phyloP scores from a whole-genome alignment of 164 flowering plant species.

The Magnolia sinica region DNA sequence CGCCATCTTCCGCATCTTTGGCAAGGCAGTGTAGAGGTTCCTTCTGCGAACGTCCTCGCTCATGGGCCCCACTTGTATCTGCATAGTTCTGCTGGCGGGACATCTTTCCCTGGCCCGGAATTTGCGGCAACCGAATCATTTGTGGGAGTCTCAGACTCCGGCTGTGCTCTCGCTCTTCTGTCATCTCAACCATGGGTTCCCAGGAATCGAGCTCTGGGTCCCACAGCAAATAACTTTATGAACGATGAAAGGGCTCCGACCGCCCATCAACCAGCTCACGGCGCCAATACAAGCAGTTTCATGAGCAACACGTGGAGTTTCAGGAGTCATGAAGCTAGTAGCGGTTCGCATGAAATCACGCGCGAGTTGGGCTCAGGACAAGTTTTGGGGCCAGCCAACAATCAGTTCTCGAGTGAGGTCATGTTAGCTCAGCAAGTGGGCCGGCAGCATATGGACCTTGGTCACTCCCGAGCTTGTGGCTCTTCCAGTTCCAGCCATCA shows the following conservation, averaged over 20 bases:
- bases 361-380: conserved; percentile 43
- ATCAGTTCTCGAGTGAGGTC: conserved; percentile 32
- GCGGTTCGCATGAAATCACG: conserved; percentile 33
- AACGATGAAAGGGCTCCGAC: conserved; percentile 25
- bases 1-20: conserved; percentile 39
- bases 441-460: conserved; percentile 50
- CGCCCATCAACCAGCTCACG: conserved; percentile 33
- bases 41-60: conserved; percentile 32
- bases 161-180: conserved; percentile 99
- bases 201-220: conserved; percentile 36
- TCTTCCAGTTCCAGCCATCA: conserved; percentile 34
- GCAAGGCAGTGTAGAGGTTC: conserved; percentile 43
- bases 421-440: conserved; percentile 43
- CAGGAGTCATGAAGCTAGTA: conserved; percentile 34
- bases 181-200: conserved; percentile 73
- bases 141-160: conserved; percentile 59
- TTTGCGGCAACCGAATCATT: conserved; percentile 52
- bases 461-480: conserved; percentile 40
- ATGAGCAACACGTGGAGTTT: conserved; percentile 44
- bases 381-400: conserved; percentile 28
- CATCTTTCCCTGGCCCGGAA: conserved; percentile 35
- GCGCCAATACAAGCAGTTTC: conserved; percentile 26
- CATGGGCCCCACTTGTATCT: conserved; percentile 23
- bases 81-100: conserved; percentile 44
- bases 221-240: conserved; percentile 27